Base-by-base conservation (phyloP, 148 eudicot genomes). In the Simmondsia chinensis region DNA sequence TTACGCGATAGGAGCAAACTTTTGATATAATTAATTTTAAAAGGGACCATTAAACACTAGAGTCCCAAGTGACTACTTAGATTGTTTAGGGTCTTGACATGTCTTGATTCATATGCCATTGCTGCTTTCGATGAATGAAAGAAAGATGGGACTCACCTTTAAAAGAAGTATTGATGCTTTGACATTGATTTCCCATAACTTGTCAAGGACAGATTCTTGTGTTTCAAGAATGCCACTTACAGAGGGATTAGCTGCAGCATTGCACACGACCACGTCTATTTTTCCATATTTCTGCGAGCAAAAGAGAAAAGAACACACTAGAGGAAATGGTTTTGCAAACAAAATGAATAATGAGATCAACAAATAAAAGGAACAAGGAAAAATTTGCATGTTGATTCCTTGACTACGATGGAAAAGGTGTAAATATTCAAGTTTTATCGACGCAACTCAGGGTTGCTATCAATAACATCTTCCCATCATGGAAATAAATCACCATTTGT, bases 161-260 rank as follows among this genome's bases (percentile, higher is more conserved):
- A 93, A 56, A 43, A 93, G 77, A 32, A 93, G 87, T 65, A 93
- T 71, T 26, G 89, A 58, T 37, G 88, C 69, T 70, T 93, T 93
- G 26, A 86, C 94, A 50, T 93, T 93, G 42, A 86, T 68, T 49
- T 93, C 99, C 99, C 99, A 93, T 43, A 93, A 52, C 64, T 93
- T 93, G 65, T 93, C 94, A 9, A 93, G 83, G 46, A 69, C 82
- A 5, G 89, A 59, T 73, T 86, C 99, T 67, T 77, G 56, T 7
- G 72, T 65, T 41, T 77, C 74, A 59, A 93, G 59, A 26, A 86
- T 77, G 40, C 53, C 35, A 53, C 75, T 74, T 24, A 60, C 61
- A 13, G 83, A 20, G 4, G 99, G 97, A 69, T 82, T 91, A 43
- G 69, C 95, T 54, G 97, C 97, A 32, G 95, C 95, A 68, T 91